Conservation (phyloP, 768 basidiomycete genomes). For the Auricularia sp. region DNA sequence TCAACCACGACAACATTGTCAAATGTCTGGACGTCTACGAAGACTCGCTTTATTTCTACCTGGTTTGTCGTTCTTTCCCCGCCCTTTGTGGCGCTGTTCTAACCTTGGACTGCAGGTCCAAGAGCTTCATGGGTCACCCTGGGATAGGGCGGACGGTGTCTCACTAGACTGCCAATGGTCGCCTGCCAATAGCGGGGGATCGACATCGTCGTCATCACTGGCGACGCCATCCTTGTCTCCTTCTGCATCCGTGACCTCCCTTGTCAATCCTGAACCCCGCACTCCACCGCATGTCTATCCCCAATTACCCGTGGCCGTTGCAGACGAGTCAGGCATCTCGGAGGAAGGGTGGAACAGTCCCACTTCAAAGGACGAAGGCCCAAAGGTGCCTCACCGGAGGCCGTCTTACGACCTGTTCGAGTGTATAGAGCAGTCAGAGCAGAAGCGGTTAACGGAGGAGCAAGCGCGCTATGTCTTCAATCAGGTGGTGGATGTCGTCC, state of each 20-base stretch:
- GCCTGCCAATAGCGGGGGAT: conserved; percentile 23
- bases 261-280: conserved; percentile 19
- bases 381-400: conserved; percentile 39
- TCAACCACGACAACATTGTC: conserved; percentile 75
- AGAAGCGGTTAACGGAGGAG: conserved; percentile 67
- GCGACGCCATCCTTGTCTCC: too few species aligned
- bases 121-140: conserved; percentile 87
- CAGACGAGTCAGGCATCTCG: too few species aligned
- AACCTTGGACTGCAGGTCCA: conserved; percentile 47
- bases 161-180: conserved; percentile 10
- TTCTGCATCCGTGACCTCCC: too few species aligned
- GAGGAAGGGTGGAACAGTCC: conserved; percentile 13
- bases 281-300: too few species aligned
- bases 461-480: conserved; percentile 75
- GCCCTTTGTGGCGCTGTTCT: neutral
- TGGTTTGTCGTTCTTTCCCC: conserved; percentile 52
- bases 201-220: too few species aligned
- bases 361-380: conserved; percentile 7
- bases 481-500: conserved; percentile 79
- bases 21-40: conserved; percentile 78
- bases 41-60: conserved; percentile 74
- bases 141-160: conserved; percentile 43
- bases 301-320: too few species aligned
- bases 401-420: conserved; percentile 90
- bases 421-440: conserved; percentile 88